phyloP scores from a whole-genome alignment of 345 rosid genomes.

The Abelmoschus esculentus region DNA sequence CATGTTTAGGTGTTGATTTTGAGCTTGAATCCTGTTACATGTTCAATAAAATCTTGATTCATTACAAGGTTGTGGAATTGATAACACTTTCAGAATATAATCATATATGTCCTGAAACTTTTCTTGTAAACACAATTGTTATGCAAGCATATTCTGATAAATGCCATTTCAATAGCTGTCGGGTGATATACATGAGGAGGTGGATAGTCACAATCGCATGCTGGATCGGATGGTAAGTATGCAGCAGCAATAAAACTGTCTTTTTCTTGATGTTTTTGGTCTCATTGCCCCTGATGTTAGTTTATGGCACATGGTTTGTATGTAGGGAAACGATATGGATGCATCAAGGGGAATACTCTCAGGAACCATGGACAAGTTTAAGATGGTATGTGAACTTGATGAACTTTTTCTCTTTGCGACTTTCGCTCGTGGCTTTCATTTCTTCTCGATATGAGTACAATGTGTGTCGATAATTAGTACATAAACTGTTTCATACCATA shows the following conservation, averaged over 20 bases:
- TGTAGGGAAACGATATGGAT: conserved; percentile 94
- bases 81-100: not conserved
- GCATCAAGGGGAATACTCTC: conserved; percentile 80
- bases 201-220: conserved; percentile 72
- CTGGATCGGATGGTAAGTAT: conserved; percentile 74
- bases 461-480: not conserved
- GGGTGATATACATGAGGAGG: conserved; percentile 86
- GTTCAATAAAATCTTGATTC: not conserved
- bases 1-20: not conserved
- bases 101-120: not conserved
- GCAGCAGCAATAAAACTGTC: not conserved
- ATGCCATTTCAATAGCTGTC: conserved; percentile 45
- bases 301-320: conserved; percentile 10
- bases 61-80: not conserved
- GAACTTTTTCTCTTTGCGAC: not conserved
- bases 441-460: not conserved
- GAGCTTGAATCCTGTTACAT: not conserved
- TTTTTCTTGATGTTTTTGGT: not conserved
- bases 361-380: conserved; percentile 92
- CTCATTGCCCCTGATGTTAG: conserved; percentile 12
- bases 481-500: not conserved
- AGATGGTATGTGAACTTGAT: conserved; percentile 44
- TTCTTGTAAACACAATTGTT: not conserved
- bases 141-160: conserved; percentile 8
- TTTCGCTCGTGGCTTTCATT: conserved; percentile 1